Percentiles rank a stretch among this genome's conserved stretches.
These are phyloP conservation scores for Pseudonitzschia multistriata DNA, from an alignment of 108 stramenopile genomes.

Conservation along the genomic window DNA sequence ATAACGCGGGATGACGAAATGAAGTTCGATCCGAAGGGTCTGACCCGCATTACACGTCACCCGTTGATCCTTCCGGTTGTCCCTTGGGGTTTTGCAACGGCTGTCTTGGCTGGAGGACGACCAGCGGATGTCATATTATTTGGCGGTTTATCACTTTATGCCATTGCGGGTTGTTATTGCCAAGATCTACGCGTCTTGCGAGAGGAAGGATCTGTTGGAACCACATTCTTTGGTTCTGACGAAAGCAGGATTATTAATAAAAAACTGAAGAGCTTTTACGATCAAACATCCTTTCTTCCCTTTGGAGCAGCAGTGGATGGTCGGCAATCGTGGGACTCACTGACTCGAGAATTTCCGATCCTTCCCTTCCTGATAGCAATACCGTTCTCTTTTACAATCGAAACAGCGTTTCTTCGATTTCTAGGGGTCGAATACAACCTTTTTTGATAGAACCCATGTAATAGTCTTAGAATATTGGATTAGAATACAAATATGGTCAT, in stretches of 20 bases:
- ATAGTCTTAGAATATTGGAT: too few species aligned
- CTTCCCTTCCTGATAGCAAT: conserved; percentile 2
- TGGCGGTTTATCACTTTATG: conserved; percentile 47
- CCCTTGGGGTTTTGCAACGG: conserved; percentile 53
- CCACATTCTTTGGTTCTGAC: conserved; percentile 36
- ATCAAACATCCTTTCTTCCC: conserved; percentile 50
- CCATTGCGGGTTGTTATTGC: conserved; percentile 47
- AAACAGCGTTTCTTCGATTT: conserved; percentile 12
- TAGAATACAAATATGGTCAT: too few species aligned
- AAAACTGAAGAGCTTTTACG: conserved; percentile 35
- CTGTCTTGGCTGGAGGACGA: conserved; percentile 38
- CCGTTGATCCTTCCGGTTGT: conserved; percentile 60
- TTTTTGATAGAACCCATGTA: not conserved
- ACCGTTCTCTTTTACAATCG: conserved; percentile 3
- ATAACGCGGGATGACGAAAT: conserved; percentile 40
- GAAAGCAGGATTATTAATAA: not conserved
- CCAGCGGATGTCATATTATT: conserved; percentile 43
- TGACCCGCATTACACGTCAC: conserved; percentile 57
- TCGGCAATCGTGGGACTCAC: conserved; percentile 34
- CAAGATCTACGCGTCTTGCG: conserved; percentile 57
- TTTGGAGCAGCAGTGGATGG: conserved; percentile 50
- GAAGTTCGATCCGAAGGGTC: conserved; percentile 44
- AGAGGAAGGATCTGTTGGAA: conserved; percentile 62
- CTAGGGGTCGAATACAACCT: conserved; percentile 2
- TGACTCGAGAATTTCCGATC: conserved; percentile 28